Conservation (phyloP, 768 basidiomycete genomes). For the Tulasnella sp. region DNA sequence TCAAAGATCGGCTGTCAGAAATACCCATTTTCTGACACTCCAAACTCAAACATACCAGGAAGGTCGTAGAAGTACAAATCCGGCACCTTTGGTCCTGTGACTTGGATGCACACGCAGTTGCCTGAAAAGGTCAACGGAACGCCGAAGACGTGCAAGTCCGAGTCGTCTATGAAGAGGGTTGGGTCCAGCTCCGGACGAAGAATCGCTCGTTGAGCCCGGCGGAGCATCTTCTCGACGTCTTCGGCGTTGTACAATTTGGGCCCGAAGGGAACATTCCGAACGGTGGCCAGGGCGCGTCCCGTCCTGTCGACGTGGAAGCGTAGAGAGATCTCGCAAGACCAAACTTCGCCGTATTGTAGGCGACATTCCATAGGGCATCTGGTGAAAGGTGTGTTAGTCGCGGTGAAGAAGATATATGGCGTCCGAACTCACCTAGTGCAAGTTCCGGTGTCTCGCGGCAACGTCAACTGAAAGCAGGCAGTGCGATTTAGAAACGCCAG, state of each 20-base stretch:
- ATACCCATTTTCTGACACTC: constrained; percentile 11
- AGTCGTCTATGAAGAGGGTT: constrained; percentile 3
- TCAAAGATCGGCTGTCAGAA: no score
- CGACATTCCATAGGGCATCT: constrained; percentile 32
- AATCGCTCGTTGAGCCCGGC: constrained; percentile 18
- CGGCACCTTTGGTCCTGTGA: constrained; percentile 46
- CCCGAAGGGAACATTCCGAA: constrained; percentile 14
- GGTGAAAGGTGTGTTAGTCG: not conserved
- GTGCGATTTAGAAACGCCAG: not conserved
- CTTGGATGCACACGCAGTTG: constrained; percentile 46
- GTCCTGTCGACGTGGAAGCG: constrained; percentile 23
- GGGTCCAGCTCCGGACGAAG: constrained; percentile 15
- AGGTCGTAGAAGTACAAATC: constrained; percentile 57
- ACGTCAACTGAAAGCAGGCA: constrained; percentile 39
- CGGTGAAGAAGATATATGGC: not conserved
- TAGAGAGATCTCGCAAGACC: constrained; percentile 27
- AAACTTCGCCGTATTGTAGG: constrained; percentile 17
- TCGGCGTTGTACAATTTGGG: not conserved
- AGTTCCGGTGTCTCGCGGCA: constrained; percentile 61
- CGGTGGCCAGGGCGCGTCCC: constrained; percentile 7
- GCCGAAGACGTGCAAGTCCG: not conserved
- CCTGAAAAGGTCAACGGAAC: constrained; percentile 33
- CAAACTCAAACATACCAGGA: no score
- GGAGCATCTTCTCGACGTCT: constrained; percentile 15
- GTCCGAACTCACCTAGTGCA: constrained; percentile 50